phyloP scores from a whole-genome alignment of 441 rosid genomes.

The Syzygium syzygioides region DNA sequence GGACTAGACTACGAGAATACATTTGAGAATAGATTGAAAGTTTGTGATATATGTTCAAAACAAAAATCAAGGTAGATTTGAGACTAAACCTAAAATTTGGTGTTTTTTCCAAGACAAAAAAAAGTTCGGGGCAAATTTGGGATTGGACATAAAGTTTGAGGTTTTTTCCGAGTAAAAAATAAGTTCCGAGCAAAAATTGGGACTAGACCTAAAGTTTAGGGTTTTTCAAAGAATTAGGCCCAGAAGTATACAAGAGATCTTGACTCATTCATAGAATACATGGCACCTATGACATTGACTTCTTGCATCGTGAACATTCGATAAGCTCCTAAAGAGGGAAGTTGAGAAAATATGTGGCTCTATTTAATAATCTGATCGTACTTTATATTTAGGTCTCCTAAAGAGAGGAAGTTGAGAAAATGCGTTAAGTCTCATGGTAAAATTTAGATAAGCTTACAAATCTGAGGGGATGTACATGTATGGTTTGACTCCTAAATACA shows the following conservation, averaged over 20 bases:
- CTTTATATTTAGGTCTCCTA: background rate
- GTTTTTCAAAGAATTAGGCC: no score
- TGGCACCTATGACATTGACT: background rate
- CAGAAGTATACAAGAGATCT: background rate
- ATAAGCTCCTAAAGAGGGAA: background rate
- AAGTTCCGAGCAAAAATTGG: no score
- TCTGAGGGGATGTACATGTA: background rate
- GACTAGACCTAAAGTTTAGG: no score
- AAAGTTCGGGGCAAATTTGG: no score
- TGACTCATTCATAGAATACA: background rate
- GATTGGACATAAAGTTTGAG: no score
- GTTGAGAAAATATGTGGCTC: background rate
- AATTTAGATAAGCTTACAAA: background rate
- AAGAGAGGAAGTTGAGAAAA: background rate
- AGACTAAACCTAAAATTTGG: no score
- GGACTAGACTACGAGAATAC: no score
- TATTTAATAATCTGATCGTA: background rate
- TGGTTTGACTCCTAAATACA: background rate
- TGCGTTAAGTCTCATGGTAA: background rate
- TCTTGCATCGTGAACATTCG: background rate
- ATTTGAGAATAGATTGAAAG: no score
- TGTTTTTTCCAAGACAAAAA: no score
- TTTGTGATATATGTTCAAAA: no score
- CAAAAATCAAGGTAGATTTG: no score
- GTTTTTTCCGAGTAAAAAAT: no score